Conservation (phyloP, 2,329 filamentous ascomycete genomes). For the Stagonosporopsis rhizophila region DNA sequence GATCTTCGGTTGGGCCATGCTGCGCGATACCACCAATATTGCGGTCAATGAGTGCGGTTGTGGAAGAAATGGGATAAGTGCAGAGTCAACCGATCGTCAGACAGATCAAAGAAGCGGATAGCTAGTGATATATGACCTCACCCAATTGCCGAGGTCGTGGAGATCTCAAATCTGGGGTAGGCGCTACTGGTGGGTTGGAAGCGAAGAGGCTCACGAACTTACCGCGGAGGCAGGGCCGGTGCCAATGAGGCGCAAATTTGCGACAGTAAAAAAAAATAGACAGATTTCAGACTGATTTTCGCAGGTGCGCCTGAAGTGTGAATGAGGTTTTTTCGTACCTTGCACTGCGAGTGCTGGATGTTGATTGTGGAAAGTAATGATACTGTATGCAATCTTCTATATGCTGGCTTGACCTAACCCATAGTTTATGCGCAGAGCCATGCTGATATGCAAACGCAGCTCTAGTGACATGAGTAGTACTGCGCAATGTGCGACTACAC, state of each 20-base stretch:
- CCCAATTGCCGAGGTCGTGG: constrained; percentile 15
- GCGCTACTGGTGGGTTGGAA: not conserved
- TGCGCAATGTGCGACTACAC: not conserved
- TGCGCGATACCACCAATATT: not conserved
- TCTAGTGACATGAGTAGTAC: constrained; percentile 1
- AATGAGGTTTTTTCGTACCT: not conserved
- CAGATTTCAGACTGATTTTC: too few relatives aligned
- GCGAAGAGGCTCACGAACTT: not conserved
- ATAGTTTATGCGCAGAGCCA: not conserved
- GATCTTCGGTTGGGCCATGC: constrained; percentile 59
- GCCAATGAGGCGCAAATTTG: not conserved
- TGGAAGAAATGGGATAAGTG: too few relatives aligned
- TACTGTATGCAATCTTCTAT: not conserved
- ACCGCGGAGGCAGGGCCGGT: not conserved
- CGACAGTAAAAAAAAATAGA: too few relatives aligned
- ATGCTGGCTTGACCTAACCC: not conserved
- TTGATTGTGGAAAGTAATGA: not conserved
- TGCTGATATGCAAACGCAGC: constrained; percentile 1
- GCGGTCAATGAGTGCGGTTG: too few relatives aligned
- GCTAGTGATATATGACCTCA: constrained; percentile 1
- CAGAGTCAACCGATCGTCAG: not conserved
- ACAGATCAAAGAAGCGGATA: not conserved
- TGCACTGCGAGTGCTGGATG: not conserved
- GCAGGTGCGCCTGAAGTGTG: too few relatives aligned
- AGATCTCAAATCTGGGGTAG: constrained; percentile 7